Base-by-base conservation (phyloP, 1,139 yeast species). In the Taphrina communis region DNA sequence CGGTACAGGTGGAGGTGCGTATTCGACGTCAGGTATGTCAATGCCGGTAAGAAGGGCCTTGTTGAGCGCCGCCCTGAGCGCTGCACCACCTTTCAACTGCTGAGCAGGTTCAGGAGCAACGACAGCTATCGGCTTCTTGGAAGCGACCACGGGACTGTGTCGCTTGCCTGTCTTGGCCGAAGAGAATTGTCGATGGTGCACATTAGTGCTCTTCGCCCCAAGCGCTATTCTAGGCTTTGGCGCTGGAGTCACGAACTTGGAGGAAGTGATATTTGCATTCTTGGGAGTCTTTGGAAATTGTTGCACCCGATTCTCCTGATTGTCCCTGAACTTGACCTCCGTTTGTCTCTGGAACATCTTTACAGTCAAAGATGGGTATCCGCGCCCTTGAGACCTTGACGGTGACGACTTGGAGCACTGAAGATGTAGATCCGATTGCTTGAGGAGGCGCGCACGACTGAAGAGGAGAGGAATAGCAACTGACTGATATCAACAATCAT, bases 221-320 rank as follows among this genome's bases (percentile, higher is more conserved):
- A 63, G 61, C 8, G 67, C 67, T 8, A 63, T 38, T 8, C 67
- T 35, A 21, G 61, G 60, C 56, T 63, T 63, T n/a, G 59, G 59
- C 21, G 67, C 67, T 12, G 67, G 67, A 48, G 67, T 63, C 3
- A 63, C 52, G 36, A 63, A 63, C 35, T 55, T 46, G 7, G 50
- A 39, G 3, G 56, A n/a, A n/a, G 55, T 31, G 25, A 41, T 21
- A 14, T 35, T 21, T 14, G 46, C 61, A 35, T 53, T 36, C 67
- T 63, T 63, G 55, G 67, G 67, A n/a, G 67, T 63, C 61, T 63
- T 63, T 7, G 67, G 67, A 25, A 63, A 63, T 19, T 25, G 52
- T 17, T 44, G 44, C 48, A 57, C 52, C n/a, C 67, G 50, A 25
- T 63, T 63, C 39, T 63, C 67, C 61, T 63, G 60, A 59, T 63